Percentiles rank a stretch among this genome's conserved stretches.
phyloP scores from a whole-genome alignment of 2,329 filamentous ascomycete genomes.

The Phyllosticta citrichinensis region DNA sequence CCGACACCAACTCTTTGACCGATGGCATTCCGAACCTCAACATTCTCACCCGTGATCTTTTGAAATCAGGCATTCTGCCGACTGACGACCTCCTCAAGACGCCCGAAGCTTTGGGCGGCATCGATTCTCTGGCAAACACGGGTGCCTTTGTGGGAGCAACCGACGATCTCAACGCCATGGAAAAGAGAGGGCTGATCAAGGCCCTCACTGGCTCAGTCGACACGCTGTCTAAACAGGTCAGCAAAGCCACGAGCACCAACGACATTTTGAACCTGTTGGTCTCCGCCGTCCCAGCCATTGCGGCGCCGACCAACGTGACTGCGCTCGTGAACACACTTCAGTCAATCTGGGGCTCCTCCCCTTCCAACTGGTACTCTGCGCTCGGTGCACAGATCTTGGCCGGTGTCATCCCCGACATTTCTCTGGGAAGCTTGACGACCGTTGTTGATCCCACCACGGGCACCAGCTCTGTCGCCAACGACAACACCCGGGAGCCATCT shows the following conservation, averaged over 20 bases:
- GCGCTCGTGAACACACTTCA: background rate
- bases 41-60: background rate
- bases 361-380: background rate
- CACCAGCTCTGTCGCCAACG: slow-evolving; percentile 19
- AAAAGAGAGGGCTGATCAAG: background rate
- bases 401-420: background rate
- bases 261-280: background rate
- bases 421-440: background rate
- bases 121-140: background rate
- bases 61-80: background rate
- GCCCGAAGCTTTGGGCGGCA: background rate
- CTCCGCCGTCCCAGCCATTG: background rate
- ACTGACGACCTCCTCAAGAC: background rate
- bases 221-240: background rate
- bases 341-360: background rate
- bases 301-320: background rate
- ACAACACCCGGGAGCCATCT: slow-evolving; percentile 17
- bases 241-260: background rate
- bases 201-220: background rate
- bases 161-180: background rate
- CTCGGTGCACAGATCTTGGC: background rate
- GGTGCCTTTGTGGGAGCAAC: background rate
- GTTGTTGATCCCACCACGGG: slow-evolving; percentile 11
- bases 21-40: background rate
- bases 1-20: background rate